These are phyloP conservation scores for Diutina pseudorugosa DNA, from an alignment of 1,139 yeast species.

Conservation along the genomic window DNA sequence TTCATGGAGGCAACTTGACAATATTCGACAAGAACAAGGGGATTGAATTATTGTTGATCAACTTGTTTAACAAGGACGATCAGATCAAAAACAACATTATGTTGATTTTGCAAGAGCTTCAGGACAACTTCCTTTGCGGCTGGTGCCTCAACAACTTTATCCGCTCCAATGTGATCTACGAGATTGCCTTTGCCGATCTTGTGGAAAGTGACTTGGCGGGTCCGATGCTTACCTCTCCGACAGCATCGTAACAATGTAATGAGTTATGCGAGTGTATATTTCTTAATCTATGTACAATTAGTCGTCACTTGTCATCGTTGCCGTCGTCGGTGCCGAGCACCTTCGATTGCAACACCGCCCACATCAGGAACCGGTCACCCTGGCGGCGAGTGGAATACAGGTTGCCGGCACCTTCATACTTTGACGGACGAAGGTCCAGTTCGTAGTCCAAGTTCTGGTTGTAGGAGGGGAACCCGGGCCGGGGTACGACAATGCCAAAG, in stretches of 20 bases:
- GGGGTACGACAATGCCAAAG: slow-evolving; percentile 15
- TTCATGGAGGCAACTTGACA: slow-evolving; percentile 31
- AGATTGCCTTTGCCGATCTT: slow-evolving; percentile 29
- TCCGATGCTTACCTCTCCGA: not conserved
- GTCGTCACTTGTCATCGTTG: not conserved
- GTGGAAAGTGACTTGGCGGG: slow-evolving; percentile 2
- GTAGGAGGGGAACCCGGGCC: slow-evolving; percentile 26
- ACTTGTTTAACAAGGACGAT: slow-evolving; percentile 38
- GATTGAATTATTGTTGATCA: slow-evolving; percentile 28
- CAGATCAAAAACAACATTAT: slow-evolving; percentile 29
- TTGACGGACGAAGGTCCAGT: slow-evolving; percentile 1
- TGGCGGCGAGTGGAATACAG: not conserved
- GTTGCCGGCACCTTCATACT: slow-evolving; percentile 1
- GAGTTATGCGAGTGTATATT: not conserved
- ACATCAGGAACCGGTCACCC: slow-evolving; percentile 19
- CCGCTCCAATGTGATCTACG: slow-evolving; percentile 28
- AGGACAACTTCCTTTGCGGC: slow-evolving; percentile 33
- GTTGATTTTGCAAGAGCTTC: slow-evolving; percentile 34
- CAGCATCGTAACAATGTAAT: not conserved
- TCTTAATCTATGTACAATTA: not conserved
- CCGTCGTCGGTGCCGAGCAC: slow-evolving; percentile 7
- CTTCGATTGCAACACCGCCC: slow-evolving; percentile 17
- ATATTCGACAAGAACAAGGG: slow-evolving; percentile 38
- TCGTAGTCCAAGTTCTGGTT: slow-evolving; percentile 19
- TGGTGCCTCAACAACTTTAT: slow-evolving; percentile 32